phyloP scores from a whole-genome alignment of 805 yeast species.

The Allodekkera sacchari region DNA sequence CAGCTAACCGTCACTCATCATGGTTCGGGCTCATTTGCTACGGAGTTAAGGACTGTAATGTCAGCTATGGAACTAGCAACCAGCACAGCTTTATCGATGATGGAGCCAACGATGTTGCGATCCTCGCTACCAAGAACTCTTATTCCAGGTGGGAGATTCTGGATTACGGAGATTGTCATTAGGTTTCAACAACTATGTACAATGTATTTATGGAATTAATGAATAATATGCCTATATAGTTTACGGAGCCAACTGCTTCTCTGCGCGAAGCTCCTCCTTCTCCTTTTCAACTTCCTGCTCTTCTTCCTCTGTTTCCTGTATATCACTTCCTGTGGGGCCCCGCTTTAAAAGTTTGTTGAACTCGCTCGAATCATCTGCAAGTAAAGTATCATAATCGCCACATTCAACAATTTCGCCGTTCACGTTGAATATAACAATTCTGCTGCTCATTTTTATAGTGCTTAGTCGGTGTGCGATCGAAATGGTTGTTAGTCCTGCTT shows the following conservation, averaged over 20 bases:
- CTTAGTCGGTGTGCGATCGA: constrained; percentile 89
- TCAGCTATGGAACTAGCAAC: constrained; percentile 15
- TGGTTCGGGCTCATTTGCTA: constrained; percentile 21
- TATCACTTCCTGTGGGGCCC: constrained; percentile 18
- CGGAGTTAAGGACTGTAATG: constrained; percentile 23
- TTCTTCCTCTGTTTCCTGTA: constrained; percentile 13
- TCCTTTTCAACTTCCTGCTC: constrained; percentile 7
- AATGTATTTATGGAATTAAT: constrained; percentile 2
- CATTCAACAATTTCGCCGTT: constrained; percentile 69
- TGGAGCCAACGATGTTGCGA: constrained; percentile 22
- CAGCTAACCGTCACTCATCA: background rate
- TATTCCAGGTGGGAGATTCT: constrained; percentile 23
- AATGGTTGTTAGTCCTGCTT: constrained; percentile 61
- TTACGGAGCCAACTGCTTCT: background rate
- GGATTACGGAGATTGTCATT: constrained; percentile 22
- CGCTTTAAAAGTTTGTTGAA: constrained; percentile 34
- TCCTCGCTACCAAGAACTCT: constrained; percentile 10
- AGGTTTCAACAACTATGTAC: no score
- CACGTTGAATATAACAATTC: constrained; percentile 66
- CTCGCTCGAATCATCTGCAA: constrained; percentile 34
- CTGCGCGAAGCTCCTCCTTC: constrained; percentile 1
- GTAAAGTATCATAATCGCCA: constrained; percentile 50
- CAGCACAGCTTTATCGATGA: constrained; percentile 22
- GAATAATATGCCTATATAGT: no score
- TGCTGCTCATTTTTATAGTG: constrained; percentile 75